Evolutionary conservation across 768 basidiomycete species (phyloP).

Genomic region (Suillus variegatus): DNA sequence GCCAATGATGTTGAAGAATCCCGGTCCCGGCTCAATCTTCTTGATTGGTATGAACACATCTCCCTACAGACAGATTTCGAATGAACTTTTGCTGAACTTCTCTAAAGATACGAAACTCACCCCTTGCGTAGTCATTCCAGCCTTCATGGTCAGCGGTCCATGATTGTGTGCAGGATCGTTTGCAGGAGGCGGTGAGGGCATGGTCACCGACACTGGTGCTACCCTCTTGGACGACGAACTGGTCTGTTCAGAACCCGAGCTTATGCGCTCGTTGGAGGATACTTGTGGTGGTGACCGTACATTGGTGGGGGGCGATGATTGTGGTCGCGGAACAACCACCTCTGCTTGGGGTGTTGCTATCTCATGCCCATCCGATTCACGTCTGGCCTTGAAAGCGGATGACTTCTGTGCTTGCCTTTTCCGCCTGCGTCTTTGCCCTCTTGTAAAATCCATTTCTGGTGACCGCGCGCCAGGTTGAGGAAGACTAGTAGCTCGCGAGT

Average conservation of each 20-base stretch:
- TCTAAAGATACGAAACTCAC: neutral
- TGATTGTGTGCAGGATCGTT: neutral
- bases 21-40: slow-evolving; percentile 15
- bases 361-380: neutral
- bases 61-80: slow-evolving; percentile 18
- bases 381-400: neutral
- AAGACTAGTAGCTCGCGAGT: neutral
- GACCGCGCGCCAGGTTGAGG: neutral
- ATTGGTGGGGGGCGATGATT: neutral
- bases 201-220: neutral
- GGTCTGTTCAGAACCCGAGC: neutral
- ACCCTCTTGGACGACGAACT: neutral
- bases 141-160: neutral
- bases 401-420: neutral
- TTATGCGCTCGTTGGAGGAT: neutral
- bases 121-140: slow-evolving; percentile 1
- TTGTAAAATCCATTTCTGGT: neutral
- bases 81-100: too few relatives aligned
- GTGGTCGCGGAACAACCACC: neutral
- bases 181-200: neutral
- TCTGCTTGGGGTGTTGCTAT: neutral
- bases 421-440: neutral
- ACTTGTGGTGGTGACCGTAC: neutral
- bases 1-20: slow-evolving; percentile 31
- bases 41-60: slow-evolving; percentile 24